Conservation (phyloP, 2,329 filamentous ascomycete genomes). For the Botryotinia convoluta region DNA sequence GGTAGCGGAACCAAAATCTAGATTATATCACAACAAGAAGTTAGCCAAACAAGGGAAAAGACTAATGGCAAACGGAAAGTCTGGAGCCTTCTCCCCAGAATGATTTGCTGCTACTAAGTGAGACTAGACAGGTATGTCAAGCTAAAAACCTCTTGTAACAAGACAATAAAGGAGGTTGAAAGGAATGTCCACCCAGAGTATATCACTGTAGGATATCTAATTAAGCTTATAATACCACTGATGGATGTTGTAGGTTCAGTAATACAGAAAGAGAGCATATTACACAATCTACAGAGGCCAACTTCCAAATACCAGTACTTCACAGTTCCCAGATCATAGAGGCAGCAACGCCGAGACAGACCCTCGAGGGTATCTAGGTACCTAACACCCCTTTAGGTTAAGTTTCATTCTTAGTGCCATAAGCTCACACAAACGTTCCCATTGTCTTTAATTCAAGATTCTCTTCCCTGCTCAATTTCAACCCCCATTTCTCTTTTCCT, state of each 20-base stretch:
- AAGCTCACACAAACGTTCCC: neutral
- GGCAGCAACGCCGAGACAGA: conserved; percentile 1
- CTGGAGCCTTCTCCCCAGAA: neutral
- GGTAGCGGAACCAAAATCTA: no score
- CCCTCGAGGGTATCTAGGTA: neutral
- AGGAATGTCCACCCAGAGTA: neutral
- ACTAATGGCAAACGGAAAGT: neutral
- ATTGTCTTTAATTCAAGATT: neutral
- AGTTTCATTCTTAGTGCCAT: neutral
- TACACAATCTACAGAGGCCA: neutral
- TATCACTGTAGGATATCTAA: neutral
- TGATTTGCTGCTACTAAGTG: no score
- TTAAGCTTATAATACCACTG: neutral
- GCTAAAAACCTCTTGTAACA: neutral
- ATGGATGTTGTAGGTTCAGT: neutral
- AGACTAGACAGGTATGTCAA: neutral
- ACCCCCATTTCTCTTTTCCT: neutral
- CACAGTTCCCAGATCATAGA: neutral
- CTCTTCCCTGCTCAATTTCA: neutral
- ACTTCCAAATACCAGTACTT: neutral
- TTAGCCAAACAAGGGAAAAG: neutral
- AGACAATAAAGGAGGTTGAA: neutral
- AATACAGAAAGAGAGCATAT: no score
- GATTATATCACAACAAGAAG: neutral
- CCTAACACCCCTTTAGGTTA: neutral